Conservation (phyloP, 257 asterid genomes). For the Nicotiana benthamiana region DNA sequence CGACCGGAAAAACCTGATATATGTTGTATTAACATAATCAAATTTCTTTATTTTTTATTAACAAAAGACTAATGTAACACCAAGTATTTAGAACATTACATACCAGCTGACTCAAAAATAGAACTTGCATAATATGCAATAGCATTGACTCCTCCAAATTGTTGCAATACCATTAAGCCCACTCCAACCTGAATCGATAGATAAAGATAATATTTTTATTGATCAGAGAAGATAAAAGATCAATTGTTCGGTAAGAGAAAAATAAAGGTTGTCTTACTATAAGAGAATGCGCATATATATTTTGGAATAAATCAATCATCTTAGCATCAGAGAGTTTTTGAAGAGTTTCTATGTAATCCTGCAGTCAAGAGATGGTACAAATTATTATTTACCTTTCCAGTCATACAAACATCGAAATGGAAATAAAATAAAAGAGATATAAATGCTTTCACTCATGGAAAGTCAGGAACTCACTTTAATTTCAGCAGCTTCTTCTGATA, state of each 20-base stretch:
- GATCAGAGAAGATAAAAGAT: neutral
- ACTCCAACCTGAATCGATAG: constrained; percentile 56
- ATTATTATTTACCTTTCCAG: neutral
- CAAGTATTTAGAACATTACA: neutral
- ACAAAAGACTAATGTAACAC: neutral
- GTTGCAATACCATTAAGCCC: constrained; percentile 91
- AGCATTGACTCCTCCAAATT: constrained; percentile 83
- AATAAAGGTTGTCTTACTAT: constrained; percentile 29
- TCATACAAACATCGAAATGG: neutral
- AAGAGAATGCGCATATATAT: constrained; percentile 67
- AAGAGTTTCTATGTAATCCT: constrained; percentile 63
- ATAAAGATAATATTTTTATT: neutral
- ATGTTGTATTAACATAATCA: constrained; percentile 6
- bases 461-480: constrained; percentile 37
- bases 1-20: constrained; percentile 58
- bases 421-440: neutral
- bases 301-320: constrained; percentile 64
- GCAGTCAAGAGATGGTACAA: constrained; percentile 1
- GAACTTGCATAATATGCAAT: constrained; percentile 83
- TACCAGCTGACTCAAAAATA: constrained; percentile 78
- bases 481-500: constrained; percentile 63
- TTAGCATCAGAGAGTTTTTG: constrained; percentile 41
- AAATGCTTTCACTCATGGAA: neutral
- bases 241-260: neutral
- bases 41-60: neutral